Evolutionary conservation across 2,329 filamentous ascomycete species (phyloP).

Genomic region (Metarhizium robertsii): DNA sequence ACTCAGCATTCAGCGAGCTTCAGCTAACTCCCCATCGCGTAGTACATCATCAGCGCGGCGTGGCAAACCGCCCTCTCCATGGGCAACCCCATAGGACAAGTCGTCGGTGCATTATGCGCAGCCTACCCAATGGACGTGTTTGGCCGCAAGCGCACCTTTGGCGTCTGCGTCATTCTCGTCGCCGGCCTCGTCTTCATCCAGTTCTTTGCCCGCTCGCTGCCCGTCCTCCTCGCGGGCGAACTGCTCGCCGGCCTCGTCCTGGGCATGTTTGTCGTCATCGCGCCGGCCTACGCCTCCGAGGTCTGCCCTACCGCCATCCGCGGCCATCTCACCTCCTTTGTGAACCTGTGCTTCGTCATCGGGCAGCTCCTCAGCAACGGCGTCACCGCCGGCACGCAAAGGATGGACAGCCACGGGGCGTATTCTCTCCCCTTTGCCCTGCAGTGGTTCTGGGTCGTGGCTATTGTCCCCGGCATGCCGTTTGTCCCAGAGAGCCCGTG

Average conservation of each 20-base stretch:
- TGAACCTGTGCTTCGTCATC: conserved; percentile 34
- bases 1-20: no score
- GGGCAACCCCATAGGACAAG: conserved; percentile 48
- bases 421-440: conserved; percentile 32
- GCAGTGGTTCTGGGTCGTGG: conserved; percentile 33
- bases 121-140: conserved; percentile 31
- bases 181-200: conserved; percentile 20
- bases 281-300: conserved; percentile 34
- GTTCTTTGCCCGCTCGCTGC: conserved; percentile 24
- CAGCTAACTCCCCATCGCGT: not conserved
- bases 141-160: conserved; percentile 38
- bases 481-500: conserved; percentile 42
- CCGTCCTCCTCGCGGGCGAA: conserved; percentile 33
- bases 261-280: conserved; percentile 33
- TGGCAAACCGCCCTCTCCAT: conserved; percentile 40
- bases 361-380: conserved; percentile 37
- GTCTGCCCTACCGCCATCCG: conserved; percentile 31
- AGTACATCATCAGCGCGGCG: conserved; percentile 28
- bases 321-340: conserved; percentile 29
- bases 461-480: conserved; percentile 31
- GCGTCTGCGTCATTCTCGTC: conserved; percentile 30
- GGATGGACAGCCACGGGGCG: conserved; percentile 17
- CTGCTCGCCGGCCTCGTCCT: conserved; percentile 34
- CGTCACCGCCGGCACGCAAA: conserved; percentile 26
- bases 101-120: conserved; percentile 42